Evolutionary conservation across 495 filamentous ascomycete genomes (phyloP).

Genomic region (Daldinia concentrica): DNA sequence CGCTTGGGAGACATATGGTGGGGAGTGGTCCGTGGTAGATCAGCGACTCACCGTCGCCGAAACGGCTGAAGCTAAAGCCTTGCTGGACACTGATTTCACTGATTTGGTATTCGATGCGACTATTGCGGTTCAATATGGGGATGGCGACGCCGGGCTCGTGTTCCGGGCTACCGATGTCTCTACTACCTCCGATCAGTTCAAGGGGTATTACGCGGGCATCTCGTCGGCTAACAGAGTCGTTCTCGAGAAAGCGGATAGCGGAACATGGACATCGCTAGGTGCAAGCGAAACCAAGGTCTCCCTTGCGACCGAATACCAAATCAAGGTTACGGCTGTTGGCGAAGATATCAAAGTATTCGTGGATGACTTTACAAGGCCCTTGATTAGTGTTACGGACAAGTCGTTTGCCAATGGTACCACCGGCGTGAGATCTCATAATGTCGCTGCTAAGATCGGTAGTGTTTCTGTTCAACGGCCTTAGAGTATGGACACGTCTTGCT

Average conservation of each 20-base stretch:
- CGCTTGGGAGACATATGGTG: constrained; percentile 43
- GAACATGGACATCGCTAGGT: constrained; percentile 14
- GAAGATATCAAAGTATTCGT: constrained; percentile 41
- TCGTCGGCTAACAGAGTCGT: constrained; percentile 22
- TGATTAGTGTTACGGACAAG: constrained; percentile 28
- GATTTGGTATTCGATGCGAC: constrained; percentile 44
- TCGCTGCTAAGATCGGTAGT: constrained; percentile 28
- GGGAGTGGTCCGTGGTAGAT: constrained; percentile 24
- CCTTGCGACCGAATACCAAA: constrained; percentile 17
- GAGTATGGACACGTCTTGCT: too few relatives aligned
- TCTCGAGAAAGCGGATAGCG: constrained; percentile 28
- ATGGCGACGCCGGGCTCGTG: constrained; percentile 43
- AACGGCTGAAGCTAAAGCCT: constrained; percentile 28
- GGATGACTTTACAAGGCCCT: constrained; percentile 24
- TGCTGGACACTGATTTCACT: constrained; percentile 48
- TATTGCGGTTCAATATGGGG: constrained; percentile 19
- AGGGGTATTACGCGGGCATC: constrained; percentile 36
- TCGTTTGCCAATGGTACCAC: constrained; percentile 35
- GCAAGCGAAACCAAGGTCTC: constrained; percentile 7
- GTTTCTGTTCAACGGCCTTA: constrained; percentile 42
- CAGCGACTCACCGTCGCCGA: constrained; percentile 24
- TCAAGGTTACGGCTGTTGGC: constrained; percentile 38
- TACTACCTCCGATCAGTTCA: constrained; percentile 7
- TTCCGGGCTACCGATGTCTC: constrained; percentile 36
- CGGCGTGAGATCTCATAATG: constrained; percentile 35